Conservation (phyloP, 495 filamentous ascomycete species). For the Cetradonia linearis region DNA sequence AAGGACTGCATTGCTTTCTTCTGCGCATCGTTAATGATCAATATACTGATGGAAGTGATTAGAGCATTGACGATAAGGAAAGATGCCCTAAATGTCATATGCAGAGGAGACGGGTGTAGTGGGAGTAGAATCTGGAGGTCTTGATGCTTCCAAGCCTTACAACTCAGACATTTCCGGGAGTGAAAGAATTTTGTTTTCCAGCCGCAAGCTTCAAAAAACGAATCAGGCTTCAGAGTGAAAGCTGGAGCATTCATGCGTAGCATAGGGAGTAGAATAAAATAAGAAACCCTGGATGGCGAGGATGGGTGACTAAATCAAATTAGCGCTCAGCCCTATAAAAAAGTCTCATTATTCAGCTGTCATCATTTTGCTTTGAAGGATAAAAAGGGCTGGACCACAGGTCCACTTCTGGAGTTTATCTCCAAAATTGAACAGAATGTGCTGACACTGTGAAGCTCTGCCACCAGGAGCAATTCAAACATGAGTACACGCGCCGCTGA, state of each 20-base stretch:
- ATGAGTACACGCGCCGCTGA: conserved; percentile 5
- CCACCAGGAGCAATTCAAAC: background rate
- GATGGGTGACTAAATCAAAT: background rate
- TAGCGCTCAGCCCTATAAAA: conserved; percentile 10
- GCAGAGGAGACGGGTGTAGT: background rate
- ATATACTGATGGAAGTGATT: conserved; percentile 37
- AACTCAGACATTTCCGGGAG: background rate
- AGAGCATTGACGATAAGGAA: conserved; percentile 56
- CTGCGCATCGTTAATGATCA: conserved; percentile 57
- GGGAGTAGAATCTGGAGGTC: background rate
- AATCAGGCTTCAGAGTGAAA: too few relatives aligned
- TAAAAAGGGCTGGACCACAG: background rate
- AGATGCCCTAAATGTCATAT: conserved; percentile 22
- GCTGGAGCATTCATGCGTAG: background rate
- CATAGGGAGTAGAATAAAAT: too few relatives aligned
- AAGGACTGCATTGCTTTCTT: conserved; percentile 45
- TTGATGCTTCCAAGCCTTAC: background rate
- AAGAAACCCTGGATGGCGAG: too few relatives aligned
- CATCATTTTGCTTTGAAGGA: background rate
- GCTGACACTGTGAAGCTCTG: background rate
- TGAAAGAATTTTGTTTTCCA: too few relatives aligned
- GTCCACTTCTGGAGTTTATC: background rate
- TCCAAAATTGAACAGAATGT: background rate
- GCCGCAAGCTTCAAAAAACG: too few relatives aligned
- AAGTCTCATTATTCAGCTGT: background rate